phyloP scores from a whole-genome alignment of 2,329 filamentous ascomycete genomes.

The Chrysoporthe austroafricana region DNA sequence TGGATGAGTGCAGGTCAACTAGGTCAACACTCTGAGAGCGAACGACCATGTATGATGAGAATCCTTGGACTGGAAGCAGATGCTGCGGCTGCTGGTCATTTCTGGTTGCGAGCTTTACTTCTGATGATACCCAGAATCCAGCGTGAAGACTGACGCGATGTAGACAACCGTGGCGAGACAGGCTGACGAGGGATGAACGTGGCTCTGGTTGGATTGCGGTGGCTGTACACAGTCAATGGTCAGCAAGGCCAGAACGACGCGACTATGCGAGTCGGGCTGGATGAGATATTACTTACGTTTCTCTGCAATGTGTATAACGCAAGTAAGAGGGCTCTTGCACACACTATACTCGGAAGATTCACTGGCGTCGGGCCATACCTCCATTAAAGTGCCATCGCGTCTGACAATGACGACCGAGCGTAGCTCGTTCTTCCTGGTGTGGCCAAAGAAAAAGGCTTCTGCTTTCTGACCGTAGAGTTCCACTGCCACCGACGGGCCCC shows the following conservation, averaged over 20 bases:
- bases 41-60: constrained; percentile 65
- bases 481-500: constrained; percentile 58
- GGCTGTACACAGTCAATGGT: constrained; percentile 21
- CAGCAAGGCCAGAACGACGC: not conserved
- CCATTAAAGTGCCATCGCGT: constrained; percentile 65
- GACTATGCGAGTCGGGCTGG: not conserved
- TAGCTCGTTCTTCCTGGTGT: constrained; percentile 39
- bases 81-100: constrained; percentile 54
- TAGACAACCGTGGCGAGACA: constrained; percentile 55
- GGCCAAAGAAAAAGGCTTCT: constrained; percentile 66
- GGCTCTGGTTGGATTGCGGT: constrained; percentile 30
- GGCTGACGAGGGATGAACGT: constrained; percentile 48
- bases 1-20: constrained; percentile 61
- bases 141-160: constrained; percentile 50
- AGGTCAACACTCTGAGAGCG: constrained; percentile 60
- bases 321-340: constrained; percentile 57
- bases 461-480: constrained; percentile 62
- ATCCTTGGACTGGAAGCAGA: constrained; percentile 60
- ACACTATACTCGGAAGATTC: constrained; percentile 50
- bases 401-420: constrained; percentile 64
- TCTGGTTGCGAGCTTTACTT: constrained; percentile 45
- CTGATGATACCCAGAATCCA: constrained; percentile 54
- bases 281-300: constrained; percentile 43
- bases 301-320: constrained; percentile 50
- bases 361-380: constrained; percentile 55